Evolutionary conservation across 1,284 basidiomycete genomes (phyloP), one percentile per base, ranked within the genome.

Genomic region (Kwoniella shivajii): DNA sequence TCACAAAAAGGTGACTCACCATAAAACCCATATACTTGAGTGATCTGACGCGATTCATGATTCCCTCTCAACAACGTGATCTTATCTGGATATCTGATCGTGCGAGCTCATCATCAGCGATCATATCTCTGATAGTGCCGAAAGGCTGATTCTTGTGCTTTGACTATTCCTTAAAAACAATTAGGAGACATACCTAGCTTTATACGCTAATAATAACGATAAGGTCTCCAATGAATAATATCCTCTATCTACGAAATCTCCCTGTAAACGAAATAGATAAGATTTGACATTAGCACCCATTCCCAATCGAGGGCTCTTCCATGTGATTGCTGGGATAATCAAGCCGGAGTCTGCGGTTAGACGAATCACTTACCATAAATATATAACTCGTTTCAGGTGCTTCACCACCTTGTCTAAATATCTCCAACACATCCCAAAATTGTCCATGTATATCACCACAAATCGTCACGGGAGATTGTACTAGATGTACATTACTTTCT

Each of bases 1-100:
- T 5, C 37, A 20, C 13, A 37, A 18, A 7, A 38, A 39, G 9
- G 13, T 37, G 42, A 74, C 85, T 57, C 55, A 92, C 92, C 92
- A 73, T 97, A 98, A 78, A 98, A 98, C 14, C 94, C 94, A 64
- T 98, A 98, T 1, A 97, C 94, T 72, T 98, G 94, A 1, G 95
- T 98, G 68, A 98, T 97, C 74, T 97, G 94, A 65, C 95, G 82
- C 68, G 88, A 90, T 77, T 97, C 95, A 73, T 98, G 95, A 77
- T 98, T 98, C 43, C 94, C 94, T 58, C 94, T 83, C 11, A 98
- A 81, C 3, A 98, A 80, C 0, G 92, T 96, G 56, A 98, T 88
- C 66, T 87, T 86, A 75, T 96, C 91, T 6, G 94, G 94, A 78
- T 94, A 95, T 73, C 90, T 92, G 49, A 14, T 26, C n/a, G 30